Evolutionary conservation across 2,329 filamentous ascomycete genomes (phyloP), one percentile per base, ranked within the genome.

Genomic region (Penicillium sclerotigenum): DNA sequence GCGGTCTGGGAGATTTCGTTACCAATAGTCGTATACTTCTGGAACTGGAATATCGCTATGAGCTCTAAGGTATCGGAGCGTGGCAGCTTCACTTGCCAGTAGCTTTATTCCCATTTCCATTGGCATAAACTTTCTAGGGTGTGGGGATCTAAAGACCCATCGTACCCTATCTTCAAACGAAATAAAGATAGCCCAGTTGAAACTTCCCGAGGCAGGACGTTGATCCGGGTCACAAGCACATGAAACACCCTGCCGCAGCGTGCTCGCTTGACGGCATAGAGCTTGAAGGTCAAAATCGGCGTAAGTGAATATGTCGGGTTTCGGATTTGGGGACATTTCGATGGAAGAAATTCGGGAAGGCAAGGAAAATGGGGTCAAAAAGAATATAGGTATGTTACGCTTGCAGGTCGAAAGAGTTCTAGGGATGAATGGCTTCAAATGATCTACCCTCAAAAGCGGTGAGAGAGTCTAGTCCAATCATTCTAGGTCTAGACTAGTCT

Each of bases 251-350:
- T 40, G 36, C 24, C 47, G 47, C n/a, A 54, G 43, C 40, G 52
- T 20, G 40, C 20, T 47, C 34, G 24, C 59, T 26, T 37, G 13
- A 50, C 37, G 36, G 20, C 20, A 47, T 7, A 49, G 26, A 52
- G 43, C 42, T 33, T 38, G 31, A 46, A 34, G 16, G 42, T 52
- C 16, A 43, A 37, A 64, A n/a, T 53, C 42, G 6, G 47, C 34
- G 18, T 45, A 52, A 20, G 41, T 46, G 24, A 40, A 52, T 42
- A 49, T 40, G 13, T 22, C 26, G 13, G 42, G 14, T 34, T 36
- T 52, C 34, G 3, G 26, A 37, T 54, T 26, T 38, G 5, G 31
- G 24, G 33, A 34, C 37, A 49, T 49, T n/a, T 49, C 6, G 24
- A 20, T 34, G 11, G 8, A 29, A 37, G 7, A 38, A 22, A 49